Conservation (phyloP, 495 filamentous ascomycete genomes). For the Neurospora sp. region DNA sequence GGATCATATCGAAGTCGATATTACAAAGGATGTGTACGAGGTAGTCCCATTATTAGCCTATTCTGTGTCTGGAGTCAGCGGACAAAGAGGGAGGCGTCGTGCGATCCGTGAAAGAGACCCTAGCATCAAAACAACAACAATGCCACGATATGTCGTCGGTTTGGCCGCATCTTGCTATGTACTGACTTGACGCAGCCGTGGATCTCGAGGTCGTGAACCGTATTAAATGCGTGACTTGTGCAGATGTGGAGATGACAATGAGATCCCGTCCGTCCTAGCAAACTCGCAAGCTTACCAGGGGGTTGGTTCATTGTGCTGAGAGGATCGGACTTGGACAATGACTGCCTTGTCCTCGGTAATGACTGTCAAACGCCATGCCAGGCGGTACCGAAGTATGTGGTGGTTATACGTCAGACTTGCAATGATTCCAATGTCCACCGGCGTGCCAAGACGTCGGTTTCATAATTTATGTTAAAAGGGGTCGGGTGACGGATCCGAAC, state of each 20-base stretch:
- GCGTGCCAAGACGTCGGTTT: constrained; percentile 13
- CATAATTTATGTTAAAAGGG: background rate
- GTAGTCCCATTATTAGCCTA: background rate
- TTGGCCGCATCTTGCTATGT: background rate
- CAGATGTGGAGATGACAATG: background rate
- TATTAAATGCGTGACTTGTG: background rate
- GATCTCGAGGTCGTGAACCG: background rate
- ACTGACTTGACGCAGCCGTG: background rate
- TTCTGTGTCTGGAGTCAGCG: background rate
- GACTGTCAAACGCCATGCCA: background rate
- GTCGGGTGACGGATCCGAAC: background rate
- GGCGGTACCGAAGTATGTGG: background rate
- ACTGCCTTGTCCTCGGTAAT: background rate
- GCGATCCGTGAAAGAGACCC: background rate
- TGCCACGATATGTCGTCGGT: background rate
- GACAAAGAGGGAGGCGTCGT: background rate
- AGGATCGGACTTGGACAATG: background rate
- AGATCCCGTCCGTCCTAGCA: background rate
- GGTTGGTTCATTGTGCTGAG: background rate
- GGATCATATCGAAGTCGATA: background rate
- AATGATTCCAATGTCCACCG: background rate
- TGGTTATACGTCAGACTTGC: background rate
- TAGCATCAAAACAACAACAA: background rate
- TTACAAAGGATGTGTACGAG: background rate
- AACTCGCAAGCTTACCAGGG: background rate